Evolutionary conservation across 345 rosid genomes (phyloP).

Genomic region (Noccaea caerulescens): DNA sequence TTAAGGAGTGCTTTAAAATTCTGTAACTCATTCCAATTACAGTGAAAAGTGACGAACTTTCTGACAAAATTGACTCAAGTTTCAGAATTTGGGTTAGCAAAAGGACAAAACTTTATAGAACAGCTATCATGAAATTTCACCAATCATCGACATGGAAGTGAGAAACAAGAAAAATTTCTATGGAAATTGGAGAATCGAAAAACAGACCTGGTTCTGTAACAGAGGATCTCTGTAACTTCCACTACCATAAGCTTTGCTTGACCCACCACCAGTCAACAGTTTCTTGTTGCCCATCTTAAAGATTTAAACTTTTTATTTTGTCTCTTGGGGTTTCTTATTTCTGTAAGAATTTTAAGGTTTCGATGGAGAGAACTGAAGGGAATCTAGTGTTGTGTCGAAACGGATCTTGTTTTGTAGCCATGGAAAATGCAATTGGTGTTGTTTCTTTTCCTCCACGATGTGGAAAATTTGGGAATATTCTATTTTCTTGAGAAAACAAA

Average conservation of each 20-base stretch:
- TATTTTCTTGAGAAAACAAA: not conserved
- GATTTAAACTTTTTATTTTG: not conserved
- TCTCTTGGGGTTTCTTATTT: not conserved
- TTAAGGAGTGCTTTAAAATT: not conserved
- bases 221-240: constrained; percentile 66
- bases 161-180: constrained; percentile 1
- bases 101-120: constrained; percentile 19
- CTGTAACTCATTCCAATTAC: not conserved
- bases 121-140: not conserved
- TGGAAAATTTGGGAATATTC: not conserved
- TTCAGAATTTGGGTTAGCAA: constrained; percentile 4
- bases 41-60: not conserved
- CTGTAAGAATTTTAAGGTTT: constrained; percentile 8
- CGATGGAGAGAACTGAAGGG: constrained; percentile 8
- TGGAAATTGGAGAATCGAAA: not conserved
- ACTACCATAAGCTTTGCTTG: constrained; percentile 52
- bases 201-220: constrained; percentile 56
- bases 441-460: constrained; percentile 12
- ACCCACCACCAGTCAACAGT: constrained; percentile 56
- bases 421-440: constrained; percentile 21
- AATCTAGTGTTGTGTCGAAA: not conserved
- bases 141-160: constrained; percentile 5
- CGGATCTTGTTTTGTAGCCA: constrained; percentile 27
- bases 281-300: constrained; percentile 64
- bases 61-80: not conserved